phyloP scores from a whole-genome alignment of 2,329 filamentous ascomycete species.

The Colletotrichum sp. region DNA sequence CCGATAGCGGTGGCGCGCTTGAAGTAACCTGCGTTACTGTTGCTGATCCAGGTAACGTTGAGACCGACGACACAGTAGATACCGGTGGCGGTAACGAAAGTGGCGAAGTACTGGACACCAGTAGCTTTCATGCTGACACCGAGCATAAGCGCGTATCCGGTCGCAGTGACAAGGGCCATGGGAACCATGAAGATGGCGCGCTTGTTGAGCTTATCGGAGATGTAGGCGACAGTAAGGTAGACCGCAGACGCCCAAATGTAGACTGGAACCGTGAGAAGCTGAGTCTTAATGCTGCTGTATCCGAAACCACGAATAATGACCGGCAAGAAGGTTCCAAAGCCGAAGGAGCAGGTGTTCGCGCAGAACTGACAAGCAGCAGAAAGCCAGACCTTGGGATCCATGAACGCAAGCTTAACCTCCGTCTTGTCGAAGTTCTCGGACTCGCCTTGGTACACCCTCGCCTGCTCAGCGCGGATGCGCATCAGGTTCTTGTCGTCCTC shows the following conservation, averaged over 20 bases:
- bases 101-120: conserved; percentile 4
- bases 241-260: conserved; percentile 54
- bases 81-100: neutral
- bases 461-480: conserved; percentile 48
- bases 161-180: conserved; percentile 52
- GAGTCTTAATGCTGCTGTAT: conserved; percentile 52
- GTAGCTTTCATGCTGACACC: conserved; percentile 47
- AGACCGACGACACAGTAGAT: conserved; percentile 35
- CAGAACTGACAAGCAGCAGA: conserved; percentile 55
- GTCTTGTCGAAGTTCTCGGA: conserved; percentile 51
- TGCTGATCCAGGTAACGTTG: conserved; percentile 50
- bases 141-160: conserved; percentile 54
- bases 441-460: conserved; percentile 50
- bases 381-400: conserved; percentile 58
- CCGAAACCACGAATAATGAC: conserved; percentile 58
- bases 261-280: conserved; percentile 62
- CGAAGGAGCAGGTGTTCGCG: conserved; percentile 58
- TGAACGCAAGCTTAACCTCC: conserved; percentile 50
- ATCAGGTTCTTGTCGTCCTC: conserved; percentile 54
- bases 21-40: conserved; percentile 50
- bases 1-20: conserved; percentile 51
- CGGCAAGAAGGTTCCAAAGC: conserved; percentile 62
- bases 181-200: conserved; percentile 46
- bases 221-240: conserved; percentile 48
- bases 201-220: conserved; percentile 46